Evolutionary conservation across 2,329 filamentous ascomycete genomes (phyloP).

Genomic region (Graphilbum ipis-grandicollis): DNA sequence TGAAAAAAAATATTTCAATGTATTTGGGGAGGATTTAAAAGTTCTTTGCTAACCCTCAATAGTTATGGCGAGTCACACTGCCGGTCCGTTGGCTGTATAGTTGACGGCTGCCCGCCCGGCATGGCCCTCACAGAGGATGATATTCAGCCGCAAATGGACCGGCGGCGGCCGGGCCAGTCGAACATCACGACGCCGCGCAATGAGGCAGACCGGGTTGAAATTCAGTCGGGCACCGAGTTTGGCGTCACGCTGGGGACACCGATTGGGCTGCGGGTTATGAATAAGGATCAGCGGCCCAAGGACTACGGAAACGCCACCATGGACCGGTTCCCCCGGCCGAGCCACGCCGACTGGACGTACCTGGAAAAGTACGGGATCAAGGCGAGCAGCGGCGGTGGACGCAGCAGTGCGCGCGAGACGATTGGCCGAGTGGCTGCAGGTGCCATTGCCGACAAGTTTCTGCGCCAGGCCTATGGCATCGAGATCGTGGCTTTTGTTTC

Average conservation of each 20-base stretch:
- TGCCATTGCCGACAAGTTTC: constrained; percentile 85
- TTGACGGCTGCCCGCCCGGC: constrained; percentile 81
- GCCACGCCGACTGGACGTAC: constrained; percentile 94
- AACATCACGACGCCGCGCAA: constrained; percentile 81
- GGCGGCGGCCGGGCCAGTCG: constrained; percentile 75
- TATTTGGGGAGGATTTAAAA: no score
- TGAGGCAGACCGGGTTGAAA: constrained; percentile 81
- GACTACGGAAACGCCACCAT: constrained; percentile 86
- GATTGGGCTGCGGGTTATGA: constrained; percentile 72
- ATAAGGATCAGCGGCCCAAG: constrained; percentile 82
- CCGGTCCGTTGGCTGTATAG: constrained; percentile 82
- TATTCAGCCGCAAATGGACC: constrained; percentile 89
- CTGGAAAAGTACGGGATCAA: constrained; percentile 94
- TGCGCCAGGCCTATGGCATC: constrained; percentile 61
- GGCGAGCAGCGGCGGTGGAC: constrained; percentile 75
- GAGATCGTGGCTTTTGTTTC: constrained; percentile 86
- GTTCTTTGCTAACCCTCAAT: constrained; percentile 2
- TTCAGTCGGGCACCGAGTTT: constrained; percentile 83
- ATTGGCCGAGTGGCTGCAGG: constrained; percentile 86
- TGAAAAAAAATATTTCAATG: no score
- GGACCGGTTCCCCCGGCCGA: constrained; percentile 78
- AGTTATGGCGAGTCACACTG: constrained; percentile 50
- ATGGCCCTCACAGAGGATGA: constrained; percentile 71
- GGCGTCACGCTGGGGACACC: constrained; percentile 82
- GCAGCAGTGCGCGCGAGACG: constrained; percentile 85